A percentile compares a stretch with the other conserved stretches of the same genome.
Conservation (phyloP, 306 rosid species). For the Citrullus mucosospermus region DNA sequence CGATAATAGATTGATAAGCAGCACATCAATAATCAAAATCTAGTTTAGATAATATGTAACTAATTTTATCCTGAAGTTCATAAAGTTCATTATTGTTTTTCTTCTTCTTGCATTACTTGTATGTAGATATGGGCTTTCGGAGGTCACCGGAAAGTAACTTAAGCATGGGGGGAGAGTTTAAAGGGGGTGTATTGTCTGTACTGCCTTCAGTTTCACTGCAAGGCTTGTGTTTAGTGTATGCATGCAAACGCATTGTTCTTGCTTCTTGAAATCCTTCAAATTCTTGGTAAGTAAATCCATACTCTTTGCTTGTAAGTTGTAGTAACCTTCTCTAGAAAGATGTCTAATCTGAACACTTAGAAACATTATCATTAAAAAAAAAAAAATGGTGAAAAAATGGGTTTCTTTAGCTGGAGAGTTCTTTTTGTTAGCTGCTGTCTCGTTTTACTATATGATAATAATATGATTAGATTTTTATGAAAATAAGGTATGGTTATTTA, state of each 20-base stretch:
- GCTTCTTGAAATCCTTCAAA: not conserved
- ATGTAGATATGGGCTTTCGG: conserved; percentile 56
- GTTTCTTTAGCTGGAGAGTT: not conserved
- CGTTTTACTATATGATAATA: not conserved
- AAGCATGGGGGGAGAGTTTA: not conserved
- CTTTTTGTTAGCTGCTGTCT: not conserved
- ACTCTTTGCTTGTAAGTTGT: not conserved
- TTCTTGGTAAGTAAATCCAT: not conserved
- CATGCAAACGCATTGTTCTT: not conserved
- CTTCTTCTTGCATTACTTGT: not conserved
- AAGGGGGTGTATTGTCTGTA: not conserved
- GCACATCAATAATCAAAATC: not conserved
- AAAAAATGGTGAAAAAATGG: not conserved
- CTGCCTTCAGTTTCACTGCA: not conserved
- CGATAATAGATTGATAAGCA: not conserved
- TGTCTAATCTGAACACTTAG: not conserved
- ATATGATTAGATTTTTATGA: not conserved
- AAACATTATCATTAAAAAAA: not conserved
- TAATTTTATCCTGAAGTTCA: not conserved
- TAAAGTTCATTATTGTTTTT: not conserved
- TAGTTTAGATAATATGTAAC: not conserved
- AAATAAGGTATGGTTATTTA: not conserved
- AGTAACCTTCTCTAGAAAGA: not conserved
- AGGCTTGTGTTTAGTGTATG: not conserved
- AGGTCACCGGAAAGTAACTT: conserved; percentile 30